Evolutionary conservation across 208 protist species (phyloP).

Genomic region (Herpetomonas samuelpessoai): DNA sequence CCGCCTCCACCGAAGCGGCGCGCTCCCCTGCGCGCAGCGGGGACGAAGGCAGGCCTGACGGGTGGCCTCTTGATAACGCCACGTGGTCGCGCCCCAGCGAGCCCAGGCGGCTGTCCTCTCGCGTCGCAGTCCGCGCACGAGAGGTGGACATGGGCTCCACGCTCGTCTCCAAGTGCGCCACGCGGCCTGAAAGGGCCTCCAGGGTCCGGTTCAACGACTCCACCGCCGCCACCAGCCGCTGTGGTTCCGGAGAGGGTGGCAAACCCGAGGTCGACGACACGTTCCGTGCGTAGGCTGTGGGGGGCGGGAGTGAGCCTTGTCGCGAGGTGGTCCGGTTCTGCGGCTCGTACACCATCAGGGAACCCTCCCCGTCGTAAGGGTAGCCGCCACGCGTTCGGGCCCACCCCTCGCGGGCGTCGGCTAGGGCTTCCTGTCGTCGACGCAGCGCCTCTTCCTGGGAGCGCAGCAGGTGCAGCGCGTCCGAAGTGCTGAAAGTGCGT

Average conservation of each 20-base stretch:
- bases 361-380: too few species aligned
- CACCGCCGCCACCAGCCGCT: constrained; percentile 6
- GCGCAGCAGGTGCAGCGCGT: constrained; percentile 31
- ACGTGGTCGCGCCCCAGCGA: too few species aligned
- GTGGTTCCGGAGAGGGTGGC: constrained; percentile 1
- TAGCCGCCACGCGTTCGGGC: too few species aligned
- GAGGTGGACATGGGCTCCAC: neutral
- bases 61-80: too few species aligned
- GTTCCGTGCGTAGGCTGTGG: too few species aligned
- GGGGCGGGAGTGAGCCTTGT: too few species aligned
- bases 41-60: neutral
- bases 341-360: too few species aligned
- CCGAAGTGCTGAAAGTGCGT: constrained; percentile 14
- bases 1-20: too few species aligned
- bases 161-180: constrained; percentile 9
- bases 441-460: constrained; percentile 19
- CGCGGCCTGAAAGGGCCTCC: constrained; percentile 5
- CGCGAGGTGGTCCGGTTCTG: too few species aligned
- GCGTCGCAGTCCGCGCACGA: too few species aligned
- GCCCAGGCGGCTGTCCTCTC: too few species aligned
- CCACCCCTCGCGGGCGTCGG: constrained; percentile 25
- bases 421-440: constrained; percentile 30
- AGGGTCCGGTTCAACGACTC: constrained; percentile 9
- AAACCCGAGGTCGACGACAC: neutral
- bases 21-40: too few species aligned